Evolutionary conservation across 169 alveolate species (phyloP), one percentile per base, ranked within the genome.

Genomic region (Ophryocystis elektroscirrha): DNA sequence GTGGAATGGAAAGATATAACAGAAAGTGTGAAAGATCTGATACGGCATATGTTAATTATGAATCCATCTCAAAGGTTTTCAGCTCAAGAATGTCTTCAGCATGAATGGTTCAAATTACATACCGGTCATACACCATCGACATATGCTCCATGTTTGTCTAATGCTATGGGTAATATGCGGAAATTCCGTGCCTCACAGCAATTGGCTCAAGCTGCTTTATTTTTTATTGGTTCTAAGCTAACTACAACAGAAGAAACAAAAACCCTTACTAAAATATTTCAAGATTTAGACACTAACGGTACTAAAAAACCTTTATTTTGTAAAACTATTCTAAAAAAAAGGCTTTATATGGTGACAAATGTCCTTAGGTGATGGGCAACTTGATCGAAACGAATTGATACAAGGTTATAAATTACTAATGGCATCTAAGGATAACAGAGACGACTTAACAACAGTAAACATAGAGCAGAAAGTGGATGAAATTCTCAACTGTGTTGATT

Each of bases 381-480:
- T 77, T n/a, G 87, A 76, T 44, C 55, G 83, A 25, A 56, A 58
- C 37, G 86, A 77, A 27, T 64, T 77, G 19, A 68, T 77, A 20
- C 73, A 59, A 49, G 86, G 86, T 5, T 77, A 77, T 53, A 55
- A 65, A 27, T 52, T 60, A 23, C 44, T 77, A 22, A 23, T 58
- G 35, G 73, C 57, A 29, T 81, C 62, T 52, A 60, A 54, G 22
- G 24, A 1, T 26, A 2, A 50, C 43, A 16, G 6, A 20, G 53
- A 46, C 32, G 67, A 63, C 16, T 7, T 59, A 59, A 61, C 29
- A 39, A 53, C n/a, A 28, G 73, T 68, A 57, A 63, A 61, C 29
- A 84, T 83, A 6, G 91, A 83, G 36, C 74, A 59, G 49, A 93
- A 87, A 47, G 93, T 90, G 2, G 93, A 85, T 49, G 76, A 75